Evolutionary conservation across 768 basidiomycete genomes (phyloP), one percentile per base, ranked within the genome.

Genomic region (Kwoniella dendrophila): DNA sequence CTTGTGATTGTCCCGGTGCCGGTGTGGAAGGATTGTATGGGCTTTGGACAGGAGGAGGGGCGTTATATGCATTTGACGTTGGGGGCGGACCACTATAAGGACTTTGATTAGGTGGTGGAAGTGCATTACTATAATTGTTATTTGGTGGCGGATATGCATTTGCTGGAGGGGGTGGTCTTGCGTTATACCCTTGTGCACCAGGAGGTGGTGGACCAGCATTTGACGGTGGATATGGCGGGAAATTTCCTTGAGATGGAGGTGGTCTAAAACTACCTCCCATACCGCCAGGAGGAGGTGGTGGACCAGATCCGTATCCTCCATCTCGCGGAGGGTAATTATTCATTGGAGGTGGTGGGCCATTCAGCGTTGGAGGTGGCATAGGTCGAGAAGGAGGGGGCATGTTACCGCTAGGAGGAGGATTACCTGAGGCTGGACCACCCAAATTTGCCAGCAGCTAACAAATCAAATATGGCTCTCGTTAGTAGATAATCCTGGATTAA

Each of bases 391-490:
- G 56, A 1, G 27, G 32, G 14, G 33, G 33, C 48, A 32, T 33
- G 27, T 30, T 11, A 47, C 10, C 20, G 22, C 45, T 22, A 27
- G 47, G 33, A n/a, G 56, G 43, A n/a, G 55, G 36, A 33, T 30
- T 30, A 5, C 43, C 14, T 27, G 36, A 10, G 11, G 12, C 30
- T 1, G 55, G 43, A 4, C 59, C 59, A 24, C 60, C 60, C 11
- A 62, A 24, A 41, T 43, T 55, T 7, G 60, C 53, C 26, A 62
- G 33, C 12, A 62, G 60, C 59, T 61, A n/a, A 34, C 18, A n/a
- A 22, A 26, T 10, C 30, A 27, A 40, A 6, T 20, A 43, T 14
- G n/a, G 7, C 12, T 43, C 7, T 43, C 11, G 36, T 59, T 30
- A 58, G 57, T 16, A 22, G 27, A 44, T n/a, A n/a, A 29, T 14